Evolutionary conservation across 371 early-diverging fungal species (phyloP), one percentile per base, ranked within the genome.

Genomic region (Racocetra persica): DNA sequence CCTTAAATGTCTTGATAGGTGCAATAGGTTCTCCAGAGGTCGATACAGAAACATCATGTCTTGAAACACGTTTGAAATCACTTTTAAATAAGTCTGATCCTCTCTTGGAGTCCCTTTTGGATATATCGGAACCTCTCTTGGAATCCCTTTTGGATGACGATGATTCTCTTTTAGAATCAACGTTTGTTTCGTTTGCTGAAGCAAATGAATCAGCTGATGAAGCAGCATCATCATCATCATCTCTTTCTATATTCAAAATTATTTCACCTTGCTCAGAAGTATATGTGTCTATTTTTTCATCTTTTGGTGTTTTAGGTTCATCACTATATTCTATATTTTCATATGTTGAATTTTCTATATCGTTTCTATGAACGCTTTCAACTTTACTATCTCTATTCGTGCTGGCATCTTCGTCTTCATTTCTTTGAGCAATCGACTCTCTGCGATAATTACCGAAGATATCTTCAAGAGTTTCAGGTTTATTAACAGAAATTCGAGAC

Each of bases 181-280:
- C 16, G n/a, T 69, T 69, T n/a, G 45, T 54, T 24, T 52, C 52
- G 16, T 57, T 76, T 18, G 60, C 60, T 18, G 73, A 73, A n/a
- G 73, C 36, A 73, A 55, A 60, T 18, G 52, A 55, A 38, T 76
- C 76, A 20, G 36, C 76, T 18, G 76, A 76, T 14, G 76, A 76
- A 45, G 41, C 60, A 45, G 41, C 60, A 76, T 76, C 76, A 62
- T 76, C 76, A 51, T 76, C 57, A 57, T 57, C 13, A 16, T 57
- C 57, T 16, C 18, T 22, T 57, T 57, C 57, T 57, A 14, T 5
- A 57, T 57, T 8, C 57, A 57, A 57, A 57, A 4, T 45, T 16
- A 38, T 69, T 69, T 38, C 41, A n/a, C 41, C 69, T 69, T 41
- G 38, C 18, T 65, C 65, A 38, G 38, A 32, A 32, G 69, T 38